Percentiles rank a stretch among this genome's conserved stretches.
Conservation (phyloP, 495 filamentous ascomycete genomes). For the Penicillium salamii region DNA sequence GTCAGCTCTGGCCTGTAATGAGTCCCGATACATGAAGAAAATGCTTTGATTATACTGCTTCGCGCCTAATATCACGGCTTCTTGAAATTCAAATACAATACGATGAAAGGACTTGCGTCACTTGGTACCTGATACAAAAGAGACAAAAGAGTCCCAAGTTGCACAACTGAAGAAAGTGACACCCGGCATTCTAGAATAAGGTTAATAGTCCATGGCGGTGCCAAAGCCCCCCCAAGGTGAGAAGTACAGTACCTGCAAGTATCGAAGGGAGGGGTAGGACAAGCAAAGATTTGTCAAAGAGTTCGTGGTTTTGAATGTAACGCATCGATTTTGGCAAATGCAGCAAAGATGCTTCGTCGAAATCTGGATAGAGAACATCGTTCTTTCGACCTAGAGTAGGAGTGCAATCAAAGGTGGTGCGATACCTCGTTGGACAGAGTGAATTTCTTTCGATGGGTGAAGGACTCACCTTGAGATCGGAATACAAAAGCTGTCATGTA, state of each 20-base stretch:
- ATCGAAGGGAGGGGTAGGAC: background rate
- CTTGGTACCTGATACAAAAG: too few relatives aligned
- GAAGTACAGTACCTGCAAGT: background rate
- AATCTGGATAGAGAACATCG: background rate
- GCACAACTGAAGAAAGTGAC: too few relatives aligned
- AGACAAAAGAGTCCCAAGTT: too few relatives aligned
- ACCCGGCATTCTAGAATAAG: too few relatives aligned
- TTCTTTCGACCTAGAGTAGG: background rate
- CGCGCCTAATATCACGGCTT: too few relatives aligned
- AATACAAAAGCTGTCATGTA: background rate
- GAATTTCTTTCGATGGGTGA: background rate
- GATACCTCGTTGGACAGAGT: background rate
- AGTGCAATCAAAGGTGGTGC: background rate
- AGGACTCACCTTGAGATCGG: background rate
- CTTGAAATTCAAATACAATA: too few relatives aligned
- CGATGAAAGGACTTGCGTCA: too few relatives aligned
- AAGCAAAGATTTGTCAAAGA: constrained; percentile 6
- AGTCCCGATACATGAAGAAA: too few relatives aligned
- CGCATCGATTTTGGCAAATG: background rate
- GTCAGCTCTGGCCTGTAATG: too few relatives aligned
- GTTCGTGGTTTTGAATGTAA: background rate
- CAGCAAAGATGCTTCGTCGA: background rate
- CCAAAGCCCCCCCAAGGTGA: background rate
- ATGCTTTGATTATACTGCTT: too few relatives aligned
- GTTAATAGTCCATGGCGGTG: background rate